Conservation (phyloP, 306 rosid genomes). For the Dryas drummondii region DNA sequence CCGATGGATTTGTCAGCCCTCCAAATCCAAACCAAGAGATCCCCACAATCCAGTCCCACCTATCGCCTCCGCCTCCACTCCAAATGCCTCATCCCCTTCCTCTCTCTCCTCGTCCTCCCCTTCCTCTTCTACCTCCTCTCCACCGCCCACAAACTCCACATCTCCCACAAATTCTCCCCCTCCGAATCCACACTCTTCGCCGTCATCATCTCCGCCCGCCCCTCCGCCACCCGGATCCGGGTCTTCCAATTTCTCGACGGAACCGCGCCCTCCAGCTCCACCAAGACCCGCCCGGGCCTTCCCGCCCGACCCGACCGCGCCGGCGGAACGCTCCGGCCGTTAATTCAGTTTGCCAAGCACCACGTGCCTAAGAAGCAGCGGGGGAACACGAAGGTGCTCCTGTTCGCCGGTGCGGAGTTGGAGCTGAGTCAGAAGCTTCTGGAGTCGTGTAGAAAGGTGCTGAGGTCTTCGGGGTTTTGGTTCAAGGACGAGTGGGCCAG, state of each 20-base stretch:
- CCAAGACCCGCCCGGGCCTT: slow-evolving; percentile 20
- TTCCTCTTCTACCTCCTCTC: slow-evolving; percentile 51
- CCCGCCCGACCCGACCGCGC: slow-evolving; percentile 8
- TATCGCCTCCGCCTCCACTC: neutral
- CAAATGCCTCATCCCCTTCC: slow-evolving; percentile 37
- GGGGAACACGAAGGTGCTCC: slow-evolving; percentile 32
- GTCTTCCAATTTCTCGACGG: slow-evolving; percentile 37
- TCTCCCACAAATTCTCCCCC: slow-evolving; percentile 37
- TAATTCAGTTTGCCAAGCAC: slow-evolving; percentile 36
- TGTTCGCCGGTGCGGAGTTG: slow-evolving; percentile 33
- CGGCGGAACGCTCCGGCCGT: slow-evolving; percentile 17
- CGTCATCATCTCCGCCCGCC: slow-evolving; percentile 32
- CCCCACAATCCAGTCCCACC: neutral
- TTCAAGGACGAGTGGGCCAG: slow-evolving; percentile 52
- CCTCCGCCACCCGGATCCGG: slow-evolving; percentile 30
- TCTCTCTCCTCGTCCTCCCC: slow-evolving; percentile 38
- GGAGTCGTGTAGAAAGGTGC: slow-evolving; percentile 36
- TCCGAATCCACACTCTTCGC: slow-evolving; percentile 37
- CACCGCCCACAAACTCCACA: slow-evolving; percentile 45
- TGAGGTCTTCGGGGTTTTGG: slow-evolving; percentile 43
- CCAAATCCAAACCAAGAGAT: slow-evolving; percentile 9
- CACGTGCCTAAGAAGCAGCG: slow-evolving; percentile 41
- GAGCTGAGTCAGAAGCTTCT: slow-evolving; percentile 29
- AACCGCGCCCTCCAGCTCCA: slow-evolving; percentile 24
- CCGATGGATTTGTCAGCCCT: neutral